phyloP scores from a whole-genome alignment of 495 filamentous ascomycete species.

The Tetracladium setigerum region DNA sequence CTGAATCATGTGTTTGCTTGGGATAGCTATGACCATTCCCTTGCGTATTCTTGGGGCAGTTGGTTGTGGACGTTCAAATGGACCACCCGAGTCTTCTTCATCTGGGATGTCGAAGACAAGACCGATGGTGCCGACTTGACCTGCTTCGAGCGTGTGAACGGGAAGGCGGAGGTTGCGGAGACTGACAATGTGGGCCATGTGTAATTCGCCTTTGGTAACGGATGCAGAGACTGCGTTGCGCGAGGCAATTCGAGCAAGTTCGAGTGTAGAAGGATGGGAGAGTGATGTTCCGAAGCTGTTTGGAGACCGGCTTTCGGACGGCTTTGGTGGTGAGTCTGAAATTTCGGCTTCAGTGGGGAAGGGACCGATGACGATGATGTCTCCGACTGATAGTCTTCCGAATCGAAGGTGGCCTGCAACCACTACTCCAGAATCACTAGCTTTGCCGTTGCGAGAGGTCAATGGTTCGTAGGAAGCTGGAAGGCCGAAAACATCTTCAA shows the following conservation, averaged over 20 bases:
- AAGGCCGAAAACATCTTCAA: conserved; percentile 69
- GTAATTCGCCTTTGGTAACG: conserved; percentile 58
- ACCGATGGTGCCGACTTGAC: conserved; percentile 88
- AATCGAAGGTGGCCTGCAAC: conserved; percentile 77
- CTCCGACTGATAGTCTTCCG: conserved; percentile 69
- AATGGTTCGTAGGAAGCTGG: conserved; percentile 38
- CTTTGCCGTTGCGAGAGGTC: conserved; percentile 38
- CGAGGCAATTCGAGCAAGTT: conserved; percentile 32
- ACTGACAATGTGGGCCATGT: conserved; percentile 68
- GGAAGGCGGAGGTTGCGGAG: conserved; percentile 83
- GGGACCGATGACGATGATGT: conserved; percentile 73
- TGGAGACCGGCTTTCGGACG: conserved; percentile 8
- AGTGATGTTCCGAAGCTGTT: conserved; percentile 18
- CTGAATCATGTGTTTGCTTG: conserved; percentile 40
- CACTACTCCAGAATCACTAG: conserved; percentile 50
- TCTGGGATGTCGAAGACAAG: conserved; percentile 47
- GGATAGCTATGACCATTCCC: conserved; percentile 71
- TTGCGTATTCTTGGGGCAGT: conserved; percentile 54
- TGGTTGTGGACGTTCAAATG: conserved; percentile 7
- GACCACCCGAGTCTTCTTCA: conserved; percentile 12
- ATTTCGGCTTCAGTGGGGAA: conserved; percentile 41
- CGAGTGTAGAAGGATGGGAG: conserved; percentile 34
- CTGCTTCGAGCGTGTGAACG: conserved; percentile 64
- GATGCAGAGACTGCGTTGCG: conserved; percentile 35
- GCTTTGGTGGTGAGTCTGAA: conserved; percentile 15